These are phyloP conservation scores for Phanerochaete sordida DNA, from an alignment of 768 basidiomycete genomes.

Conservation along the genomic window DNA sequence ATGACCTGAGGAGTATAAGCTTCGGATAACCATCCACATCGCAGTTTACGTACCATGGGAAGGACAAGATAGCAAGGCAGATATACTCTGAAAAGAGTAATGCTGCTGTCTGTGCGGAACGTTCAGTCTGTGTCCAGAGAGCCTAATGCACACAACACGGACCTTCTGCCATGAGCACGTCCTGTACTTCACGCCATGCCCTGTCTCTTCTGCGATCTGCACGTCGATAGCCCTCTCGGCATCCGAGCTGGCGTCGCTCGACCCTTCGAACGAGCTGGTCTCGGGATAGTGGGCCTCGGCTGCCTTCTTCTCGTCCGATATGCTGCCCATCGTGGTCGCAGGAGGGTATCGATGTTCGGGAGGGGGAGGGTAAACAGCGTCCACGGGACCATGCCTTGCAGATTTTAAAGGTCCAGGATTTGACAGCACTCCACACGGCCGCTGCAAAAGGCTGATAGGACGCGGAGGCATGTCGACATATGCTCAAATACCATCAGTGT, in stretches of 20 bases:
- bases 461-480: neutral
- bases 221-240: neutral
- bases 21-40: too few relatives aligned
- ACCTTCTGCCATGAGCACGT: conserved; percentile 50
- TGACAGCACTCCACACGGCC: neutral
- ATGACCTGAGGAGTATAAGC: conserved; percentile 29
- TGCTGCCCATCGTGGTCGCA: neutral
- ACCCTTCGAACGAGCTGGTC: neutral
- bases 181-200: conserved; percentile 34
- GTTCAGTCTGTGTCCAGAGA: neutral
- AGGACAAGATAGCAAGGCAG: conserved; percentile 35
- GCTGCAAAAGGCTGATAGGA: neutral
- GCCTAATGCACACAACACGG: conserved; percentile 1
- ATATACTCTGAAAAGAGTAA: conserved; percentile 46
- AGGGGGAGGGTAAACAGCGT: neutral
- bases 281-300: neutral
- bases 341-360: neutral
- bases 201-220: conserved; percentile 11
- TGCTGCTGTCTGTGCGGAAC: conserved; percentile 33
- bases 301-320: neutral
- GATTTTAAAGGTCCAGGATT: neutral
- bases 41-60: conserved; percentile 18
- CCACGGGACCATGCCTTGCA: neutral
- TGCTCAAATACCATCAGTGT: neutral
- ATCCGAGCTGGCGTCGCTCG: conserved; percentile 1